phyloP scores from a whole-genome alignment of 805 yeast species.

The Isabelozyma rhagii region DNA sequence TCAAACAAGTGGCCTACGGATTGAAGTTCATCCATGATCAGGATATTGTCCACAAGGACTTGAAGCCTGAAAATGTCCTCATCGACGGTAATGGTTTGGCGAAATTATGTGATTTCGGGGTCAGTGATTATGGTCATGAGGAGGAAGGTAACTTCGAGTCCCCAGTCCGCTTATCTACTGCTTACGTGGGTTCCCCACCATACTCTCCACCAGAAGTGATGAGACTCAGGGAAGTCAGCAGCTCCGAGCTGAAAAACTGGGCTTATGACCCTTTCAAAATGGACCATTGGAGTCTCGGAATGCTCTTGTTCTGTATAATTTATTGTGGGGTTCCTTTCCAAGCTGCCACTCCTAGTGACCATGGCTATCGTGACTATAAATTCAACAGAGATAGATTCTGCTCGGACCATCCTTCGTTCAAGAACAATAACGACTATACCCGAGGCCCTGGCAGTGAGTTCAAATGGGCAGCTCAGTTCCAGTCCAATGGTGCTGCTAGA shows the following conservation, averaged over 20 bases:
- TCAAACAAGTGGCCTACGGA: conserved; percentile 66
- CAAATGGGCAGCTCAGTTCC: conserved; percentile 62
- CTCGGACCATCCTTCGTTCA: conserved; percentile 46
- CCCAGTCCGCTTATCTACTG: conserved; percentile 35
- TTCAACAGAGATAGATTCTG: conserved; percentile 42
- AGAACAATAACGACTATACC: conserved; percentile 38
- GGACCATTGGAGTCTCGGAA: conserved; percentile 74
- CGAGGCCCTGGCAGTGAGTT: conserved; percentile 73
- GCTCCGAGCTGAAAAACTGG: conserved; percentile 31
- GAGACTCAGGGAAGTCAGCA: conserved; percentile 38
- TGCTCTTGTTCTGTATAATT: conserved; percentile 58
- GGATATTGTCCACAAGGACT: conserved; percentile 70
- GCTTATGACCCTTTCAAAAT: conserved; percentile 63
- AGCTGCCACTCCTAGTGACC: conserved; percentile 47
- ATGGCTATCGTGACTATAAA: conserved; percentile 53
- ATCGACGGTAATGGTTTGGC: conserved; percentile 58
- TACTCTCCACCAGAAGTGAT: conserved; percentile 78
- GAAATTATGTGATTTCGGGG: conserved; percentile 76
- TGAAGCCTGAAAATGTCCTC: conserved; percentile 72
- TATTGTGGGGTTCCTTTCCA: conserved; percentile 61
- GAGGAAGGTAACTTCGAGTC: conserved; percentile 48
- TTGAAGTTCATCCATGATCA: conserved; percentile 58
- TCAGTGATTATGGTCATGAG: conserved; percentile 61
- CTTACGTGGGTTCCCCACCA: conserved; percentile 77
- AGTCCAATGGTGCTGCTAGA: conserved; percentile 59